Base-by-base conservation (phyloP, 192 early-diverging fungal genomes). In the Coemansia sp. region DNA sequence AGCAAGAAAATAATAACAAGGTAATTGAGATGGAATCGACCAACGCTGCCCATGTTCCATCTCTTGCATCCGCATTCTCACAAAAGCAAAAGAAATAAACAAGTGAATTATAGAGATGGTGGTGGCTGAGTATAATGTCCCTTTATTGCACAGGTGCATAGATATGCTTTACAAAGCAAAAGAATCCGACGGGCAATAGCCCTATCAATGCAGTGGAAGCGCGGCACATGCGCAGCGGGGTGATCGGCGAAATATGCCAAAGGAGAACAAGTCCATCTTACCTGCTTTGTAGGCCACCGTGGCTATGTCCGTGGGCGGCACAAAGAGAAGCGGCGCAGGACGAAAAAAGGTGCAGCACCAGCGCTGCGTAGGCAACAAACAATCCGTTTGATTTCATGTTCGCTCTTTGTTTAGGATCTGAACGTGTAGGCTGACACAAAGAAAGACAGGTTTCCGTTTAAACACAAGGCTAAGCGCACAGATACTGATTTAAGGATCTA, bases 261-360 rank as follows among this genome's bases (percentile, higher is more conserved):
- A 42, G 14, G 39, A 42, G 8, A 42, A 42, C 39, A 42, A 42
- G 16, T 16, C 14, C 39, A 4, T 42, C 39, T 42, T 42, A 42
- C 39, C 39, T 42, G 1, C 39, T 42, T 42, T 42, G 8, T 42
- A 42, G 39, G 39, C 39, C 39, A 16, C 13, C 8, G 39, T 42
- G 39, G 39, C 39, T 42, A 42, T 42, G 39, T 1, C 39, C 39
- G 16, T 42, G 39, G 14, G 39, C 6, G 13, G 39, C 39, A 42
- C 39, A 42, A 42, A 42, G 39, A 42, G 39, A 42, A 42, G 39
- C 39, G 39, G 39, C 39, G 39, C 39, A 42, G 39, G 39, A 42
- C 39, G 39, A 42, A 42, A 42, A 42, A 0, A 42, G 39, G 16
- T 16, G 39, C 39, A 42, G 39, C 39, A 42, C 39, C 39, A 42